These are phyloP conservation scores for Pugionium dolabratum DNA, from an alignment of 345 rosid species.

Conservation along the genomic window DNA sequence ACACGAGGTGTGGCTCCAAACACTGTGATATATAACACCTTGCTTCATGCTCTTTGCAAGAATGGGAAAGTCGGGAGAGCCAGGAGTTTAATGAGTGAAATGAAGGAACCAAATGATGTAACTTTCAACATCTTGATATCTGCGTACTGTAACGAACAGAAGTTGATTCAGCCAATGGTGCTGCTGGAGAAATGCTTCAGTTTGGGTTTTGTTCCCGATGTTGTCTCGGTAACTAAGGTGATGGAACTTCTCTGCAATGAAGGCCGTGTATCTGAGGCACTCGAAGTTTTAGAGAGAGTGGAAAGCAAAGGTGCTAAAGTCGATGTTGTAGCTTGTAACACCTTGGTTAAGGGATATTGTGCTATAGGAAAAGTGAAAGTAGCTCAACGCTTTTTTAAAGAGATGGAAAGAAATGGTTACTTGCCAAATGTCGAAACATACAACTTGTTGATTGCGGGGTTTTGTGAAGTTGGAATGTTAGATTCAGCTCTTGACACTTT, in stretches of 20 bases:
- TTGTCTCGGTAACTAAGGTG: constrained; percentile 68
- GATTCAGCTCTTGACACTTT: constrained; percentile 66
- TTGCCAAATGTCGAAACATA: constrained; percentile 75
- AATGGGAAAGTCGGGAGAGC: constrained; percentile 86
- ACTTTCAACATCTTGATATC: constrained; percentile 80
- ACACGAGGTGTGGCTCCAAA: constrained; percentile 53
- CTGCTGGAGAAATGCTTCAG: constrained; percentile 75
- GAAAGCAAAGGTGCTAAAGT: constrained; percentile 61
- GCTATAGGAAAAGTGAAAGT: constrained; percentile 59
- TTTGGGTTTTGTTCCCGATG: constrained; percentile 62
- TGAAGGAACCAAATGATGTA: constrained; percentile 66
- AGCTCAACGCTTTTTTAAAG: constrained; percentile 55
- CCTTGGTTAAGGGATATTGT: constrained; percentile 72
- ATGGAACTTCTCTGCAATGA: constrained; percentile 61
- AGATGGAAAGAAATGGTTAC: constrained; percentile 82
- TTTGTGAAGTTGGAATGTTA: constrained; percentile 56
- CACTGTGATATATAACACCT: constrained; percentile 66
- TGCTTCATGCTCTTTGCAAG: constrained; percentile 71
- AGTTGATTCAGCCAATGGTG: constrained; percentile 70
- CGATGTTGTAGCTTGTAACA: constrained; percentile 72
- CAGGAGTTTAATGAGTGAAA: constrained; percentile 69
- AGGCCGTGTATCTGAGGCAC: constrained; percentile 70
- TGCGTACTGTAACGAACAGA: constrained; percentile 65
- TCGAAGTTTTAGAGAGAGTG: constrained; percentile 68
- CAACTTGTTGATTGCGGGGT: constrained; percentile 65